Percentiles rank a stretch among this genome's conserved stretches.
phyloP scores from a whole-genome alignment of 306 rosid genomes.

The Acacia confusa region DNA sequence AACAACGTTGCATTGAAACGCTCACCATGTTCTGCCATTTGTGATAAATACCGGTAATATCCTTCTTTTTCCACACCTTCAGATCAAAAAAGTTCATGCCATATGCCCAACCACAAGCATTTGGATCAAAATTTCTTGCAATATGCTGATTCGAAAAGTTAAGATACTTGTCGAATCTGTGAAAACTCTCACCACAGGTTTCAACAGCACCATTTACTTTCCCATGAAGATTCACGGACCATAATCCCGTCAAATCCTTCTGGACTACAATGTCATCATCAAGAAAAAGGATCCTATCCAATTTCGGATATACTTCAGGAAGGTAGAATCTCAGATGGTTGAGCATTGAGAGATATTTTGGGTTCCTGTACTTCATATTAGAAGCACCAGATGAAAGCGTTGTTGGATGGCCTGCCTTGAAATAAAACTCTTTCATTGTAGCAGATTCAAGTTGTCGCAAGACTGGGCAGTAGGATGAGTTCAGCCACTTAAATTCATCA shows the following conservation, averaged over 20 bases:
- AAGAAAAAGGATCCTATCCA: constrained; percentile 88
- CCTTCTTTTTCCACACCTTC: constrained; percentile 84
- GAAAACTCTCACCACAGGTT: constrained; percentile 93
- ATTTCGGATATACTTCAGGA: constrained; percentile 90
- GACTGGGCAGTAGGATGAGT: constrained; percentile 95
- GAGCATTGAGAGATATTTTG: constrained; percentile 97
- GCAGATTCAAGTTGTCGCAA: constrained; percentile 92
- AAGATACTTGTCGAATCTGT: constrained; percentile 91
- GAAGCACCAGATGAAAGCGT: constrained; percentile 72
- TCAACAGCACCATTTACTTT: constrained; percentile 98
- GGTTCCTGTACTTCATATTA: constrained; percentile 94
- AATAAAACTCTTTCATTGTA: constrained; percentile 90
- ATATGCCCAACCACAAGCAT: constrained; percentile 97
- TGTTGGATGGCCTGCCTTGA: constrained; percentile 85
- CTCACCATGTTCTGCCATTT: constrained; percentile 99
- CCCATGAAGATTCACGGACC: constrained; percentile 75
- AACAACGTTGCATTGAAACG: constrained; percentile 26
- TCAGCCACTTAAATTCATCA: constrained; percentile 92
- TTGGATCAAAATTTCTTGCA: constrained; percentile 86
- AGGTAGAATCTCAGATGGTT: constrained; percentile 96
- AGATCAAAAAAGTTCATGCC: constrained; percentile 97
- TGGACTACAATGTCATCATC: constrained; percentile 98
- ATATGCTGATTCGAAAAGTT: constrained; percentile 86
- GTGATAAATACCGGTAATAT: constrained; percentile 95
- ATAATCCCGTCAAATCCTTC: constrained; percentile 88